These are phyloP conservation scores for Solanum appendiculatum DNA, from an alignment of 257 asterid species.

Conservation along the genomic window DNA sequence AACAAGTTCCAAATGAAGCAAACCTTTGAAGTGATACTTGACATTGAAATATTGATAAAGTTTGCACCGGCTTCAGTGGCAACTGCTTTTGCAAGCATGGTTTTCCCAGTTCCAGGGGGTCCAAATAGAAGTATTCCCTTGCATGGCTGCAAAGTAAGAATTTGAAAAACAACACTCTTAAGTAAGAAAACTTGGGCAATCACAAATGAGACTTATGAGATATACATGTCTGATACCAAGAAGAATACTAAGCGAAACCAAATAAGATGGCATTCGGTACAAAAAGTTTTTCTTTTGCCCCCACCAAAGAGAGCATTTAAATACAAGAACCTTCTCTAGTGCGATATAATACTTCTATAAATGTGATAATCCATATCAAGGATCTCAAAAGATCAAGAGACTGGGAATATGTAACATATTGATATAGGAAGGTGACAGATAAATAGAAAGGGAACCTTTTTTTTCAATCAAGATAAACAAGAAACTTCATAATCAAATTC, in stretches of 20 bases:
- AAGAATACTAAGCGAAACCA: neutral
- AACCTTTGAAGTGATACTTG: conserved; percentile 90
- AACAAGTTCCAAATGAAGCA: neutral
- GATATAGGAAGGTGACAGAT: neutral
- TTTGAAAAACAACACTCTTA: neutral
- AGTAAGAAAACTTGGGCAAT: neutral
- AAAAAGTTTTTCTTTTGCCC: neutral
- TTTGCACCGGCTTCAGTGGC: conserved; percentile 96
- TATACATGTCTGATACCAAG: neutral
- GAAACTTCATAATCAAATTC: neutral
- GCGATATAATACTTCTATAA: neutral
- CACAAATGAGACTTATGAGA: neutral
- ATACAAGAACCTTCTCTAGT: neutral
- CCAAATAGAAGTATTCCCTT: conserved; percentile 89
- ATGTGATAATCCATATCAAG: neutral
- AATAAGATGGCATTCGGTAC: neutral
- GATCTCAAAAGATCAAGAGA: neutral
- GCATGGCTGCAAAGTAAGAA: conserved; percentile 53
- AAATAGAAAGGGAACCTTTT: neutral
- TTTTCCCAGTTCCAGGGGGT: conserved; percentile 90
- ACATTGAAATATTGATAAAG: conserved; percentile 87
- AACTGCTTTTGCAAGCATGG: conserved; percentile 92
- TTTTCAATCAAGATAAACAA: neutral
- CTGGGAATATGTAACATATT: neutral
- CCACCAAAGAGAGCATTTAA: neutral